Evolutionary conservation across 257 asterid genomes (phyloP).

Genomic region (Solanum megistacrolobum): DNA sequence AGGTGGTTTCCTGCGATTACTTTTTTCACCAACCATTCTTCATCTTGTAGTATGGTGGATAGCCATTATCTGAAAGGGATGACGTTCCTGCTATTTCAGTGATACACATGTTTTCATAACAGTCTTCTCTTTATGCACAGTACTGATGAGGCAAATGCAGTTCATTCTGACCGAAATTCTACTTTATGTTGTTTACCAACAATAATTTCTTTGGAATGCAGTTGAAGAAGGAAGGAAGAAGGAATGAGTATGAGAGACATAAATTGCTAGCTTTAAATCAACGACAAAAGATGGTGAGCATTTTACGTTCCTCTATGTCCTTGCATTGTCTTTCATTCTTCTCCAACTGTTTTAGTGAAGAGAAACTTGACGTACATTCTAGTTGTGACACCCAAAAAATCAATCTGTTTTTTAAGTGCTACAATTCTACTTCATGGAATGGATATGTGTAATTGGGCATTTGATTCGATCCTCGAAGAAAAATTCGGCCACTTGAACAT

Average conservation of each 20-base stretch:
- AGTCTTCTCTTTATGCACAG: background rate
- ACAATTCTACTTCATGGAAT: background rate
- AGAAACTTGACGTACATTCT: background rate
- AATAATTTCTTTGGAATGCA: constrained; percentile 14
- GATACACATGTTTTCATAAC: background rate
- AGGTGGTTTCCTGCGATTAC: constrained; percentile 32
- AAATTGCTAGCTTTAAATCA: constrained; percentile 93
- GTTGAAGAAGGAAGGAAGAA: constrained; percentile 97
- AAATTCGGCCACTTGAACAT: background rate
- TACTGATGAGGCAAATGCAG: background rate
- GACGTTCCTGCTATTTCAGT: background rate
- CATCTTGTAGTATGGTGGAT: background rate
- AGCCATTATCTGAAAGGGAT: background rate
- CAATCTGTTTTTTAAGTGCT: background rate
- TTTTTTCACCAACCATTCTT: background rate
- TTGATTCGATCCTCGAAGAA: background rate
- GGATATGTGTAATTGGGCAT: background rate
- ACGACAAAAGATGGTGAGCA: constrained; percentile 88
- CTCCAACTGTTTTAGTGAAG: background rate
- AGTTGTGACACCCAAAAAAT: background rate
- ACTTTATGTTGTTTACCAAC: background rate
- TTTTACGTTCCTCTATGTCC: background rate
- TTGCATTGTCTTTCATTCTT: background rate
- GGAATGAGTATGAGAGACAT: constrained; percentile 94
- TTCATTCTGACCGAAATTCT: background rate